Evolutionary conservation across 2,329 filamentous ascomycete genomes (phyloP), one percentile per base, ranked within the genome.

Genomic region (Grosmannia huntii): DNA sequence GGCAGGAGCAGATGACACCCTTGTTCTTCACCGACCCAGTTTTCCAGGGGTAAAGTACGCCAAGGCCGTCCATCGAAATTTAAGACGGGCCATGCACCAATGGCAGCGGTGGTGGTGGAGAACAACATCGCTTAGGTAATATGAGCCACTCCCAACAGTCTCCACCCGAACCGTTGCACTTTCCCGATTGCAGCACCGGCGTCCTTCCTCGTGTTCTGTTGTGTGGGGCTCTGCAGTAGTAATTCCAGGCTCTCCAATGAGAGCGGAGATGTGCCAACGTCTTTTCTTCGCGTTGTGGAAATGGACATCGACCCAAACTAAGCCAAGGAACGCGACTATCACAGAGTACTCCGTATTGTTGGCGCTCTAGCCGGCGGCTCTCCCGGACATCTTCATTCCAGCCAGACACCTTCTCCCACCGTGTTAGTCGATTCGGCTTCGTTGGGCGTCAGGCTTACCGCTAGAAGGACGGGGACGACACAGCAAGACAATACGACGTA

Each of bases 11-110:
- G 6, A 36, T 12, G 33, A 36, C 12, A 19, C 25, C 25, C 25
- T 44, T 50, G 41, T 59, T 31, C 38, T 41, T 41, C 38, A 19
- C 33, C 19, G 57, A 41, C 59, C 62, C 62, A 50, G 54, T 63
- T 63, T 63, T 62, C 59, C 62, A 63, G 62, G 60, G 62, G 62
- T 60, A 63, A 60, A 38, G 5, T 23, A 31, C 51, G 41, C 41
- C 7, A 41, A 44, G 41, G 14, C 16, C 41, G 57, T 28, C 21
- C 38, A 55, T 51, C 49, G 48, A 62, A 62, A 63, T 60, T 60
- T 58, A 57, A 56, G 57, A 59, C 56, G 58, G 55, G 49, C 31
- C 31, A 16, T 3, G 2, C 3, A 9, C 41, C 41, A 44, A 44
- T 44, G 7, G 41, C 41, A 3, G 16, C 16, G 7, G 48, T 7